Percentiles rank a stretch among this genome's conserved stretches.
These are phyloP conservation scores for Saitozyma podzolica DNA, from an alignment of 768 basidiomycete species.

Conservation along the genomic window DNA sequence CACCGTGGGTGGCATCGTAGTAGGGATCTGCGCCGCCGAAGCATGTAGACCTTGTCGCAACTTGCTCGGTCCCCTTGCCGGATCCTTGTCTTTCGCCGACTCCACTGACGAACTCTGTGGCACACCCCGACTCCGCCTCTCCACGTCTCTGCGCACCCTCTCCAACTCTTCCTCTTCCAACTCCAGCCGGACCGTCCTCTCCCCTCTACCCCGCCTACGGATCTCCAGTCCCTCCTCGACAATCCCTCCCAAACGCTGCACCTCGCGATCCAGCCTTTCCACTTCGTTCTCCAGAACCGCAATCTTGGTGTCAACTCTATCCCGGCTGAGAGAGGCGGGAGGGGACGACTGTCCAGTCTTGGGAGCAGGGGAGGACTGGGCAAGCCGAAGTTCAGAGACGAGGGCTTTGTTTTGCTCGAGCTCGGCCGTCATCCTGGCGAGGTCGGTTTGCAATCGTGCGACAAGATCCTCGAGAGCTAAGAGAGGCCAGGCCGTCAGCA, in stretches of 20 bases:
- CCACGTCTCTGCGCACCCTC: too few species aligned
- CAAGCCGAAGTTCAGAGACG: conserved; percentile 55
- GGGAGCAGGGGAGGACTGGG: conserved; percentile 9
- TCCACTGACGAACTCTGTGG: too few species aligned
- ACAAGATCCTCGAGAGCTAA: conserved; percentile 80
- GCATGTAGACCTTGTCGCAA: conserved; percentile 39
- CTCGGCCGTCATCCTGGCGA: conserved; percentile 74
- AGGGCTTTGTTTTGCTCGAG: conserved; percentile 69
- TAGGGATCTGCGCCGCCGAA: conserved; percentile 23
- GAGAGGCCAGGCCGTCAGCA: not conserved
- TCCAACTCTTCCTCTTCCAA: not conserved
- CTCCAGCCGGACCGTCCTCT: conserved; percentile 35
- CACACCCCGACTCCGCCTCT: too few species aligned
- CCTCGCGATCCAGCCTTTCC: conserved; percentile 77
- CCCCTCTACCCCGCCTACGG: conserved; percentile 62
- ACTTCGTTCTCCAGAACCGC: conserved; percentile 74
- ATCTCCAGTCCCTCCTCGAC: conserved; percentile 85
- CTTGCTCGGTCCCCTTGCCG: conserved; percentile 60
- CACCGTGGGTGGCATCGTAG: conserved; percentile 27
- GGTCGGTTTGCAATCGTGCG: conserved; percentile 68
- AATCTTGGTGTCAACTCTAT: conserved; percentile 31
- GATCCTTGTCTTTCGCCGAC: conserved; percentile 65
- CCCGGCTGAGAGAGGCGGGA: conserved; percentile 6
- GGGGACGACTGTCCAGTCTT: not conserved
- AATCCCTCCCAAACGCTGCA: conserved; percentile 78